Evolutionary conservation across 2,329 filamentous ascomycete genomes (phyloP).

Genomic region (Diaporthe ampelina): DNA sequence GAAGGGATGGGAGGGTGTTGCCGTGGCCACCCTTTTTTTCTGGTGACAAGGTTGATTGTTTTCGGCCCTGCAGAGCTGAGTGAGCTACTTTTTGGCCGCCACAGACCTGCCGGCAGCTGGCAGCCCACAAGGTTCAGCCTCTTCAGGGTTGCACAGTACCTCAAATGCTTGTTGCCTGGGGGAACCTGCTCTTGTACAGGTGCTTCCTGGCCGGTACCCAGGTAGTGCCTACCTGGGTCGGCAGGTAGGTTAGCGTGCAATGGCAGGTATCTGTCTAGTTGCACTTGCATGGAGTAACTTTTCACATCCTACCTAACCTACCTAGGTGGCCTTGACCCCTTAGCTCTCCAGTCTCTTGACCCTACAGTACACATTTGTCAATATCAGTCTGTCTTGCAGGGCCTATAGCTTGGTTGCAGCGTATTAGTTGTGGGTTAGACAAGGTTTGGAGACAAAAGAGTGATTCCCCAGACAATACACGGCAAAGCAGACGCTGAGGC

Average conservation of each 20-base stretch:
- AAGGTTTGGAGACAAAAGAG: neutral
- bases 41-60: conserved; percentile 11
- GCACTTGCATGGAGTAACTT: too few relatives aligned
- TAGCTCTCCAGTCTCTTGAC: neutral
- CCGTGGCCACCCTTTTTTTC: neutral
- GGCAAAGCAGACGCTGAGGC: conserved; percentile 2
- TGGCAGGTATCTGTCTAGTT: neutral
- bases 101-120: conserved; percentile 8
- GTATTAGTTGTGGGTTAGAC: neutral
- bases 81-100: neutral
- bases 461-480: neutral
- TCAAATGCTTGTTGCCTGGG: neutral
- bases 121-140: conserved; percentile 28
- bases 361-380: neutral
- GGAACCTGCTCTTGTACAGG: neutral
- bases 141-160: neutral
- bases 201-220: neutral
- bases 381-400: neutral
- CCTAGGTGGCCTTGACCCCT: neutral
- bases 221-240: too few relatives aligned
- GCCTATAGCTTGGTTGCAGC: neutral
- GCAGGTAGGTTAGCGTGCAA: neutral
- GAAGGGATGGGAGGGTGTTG: neutral
- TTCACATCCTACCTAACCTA: too few relatives aligned
- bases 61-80: neutral